Percentiles rank a stretch among this genome's conserved stretches.
phyloP scores from a whole-genome alignment of 1,139 yeast species.

The Debaryomycetaceae sp. region DNA sequence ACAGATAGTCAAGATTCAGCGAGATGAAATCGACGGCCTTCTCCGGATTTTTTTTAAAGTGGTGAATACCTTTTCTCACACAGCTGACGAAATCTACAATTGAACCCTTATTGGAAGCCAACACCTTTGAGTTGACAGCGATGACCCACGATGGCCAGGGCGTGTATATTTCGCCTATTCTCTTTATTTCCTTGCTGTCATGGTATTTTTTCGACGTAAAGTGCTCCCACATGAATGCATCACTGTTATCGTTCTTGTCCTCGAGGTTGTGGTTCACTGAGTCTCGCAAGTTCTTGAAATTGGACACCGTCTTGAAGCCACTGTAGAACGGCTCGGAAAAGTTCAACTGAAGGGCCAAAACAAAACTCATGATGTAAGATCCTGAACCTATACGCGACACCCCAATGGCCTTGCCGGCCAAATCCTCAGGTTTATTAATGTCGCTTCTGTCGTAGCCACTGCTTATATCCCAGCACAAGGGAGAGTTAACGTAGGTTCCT shows the following conservation, averaged over 20 bases:
- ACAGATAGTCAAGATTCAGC: constrained; percentile 67
- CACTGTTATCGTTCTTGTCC: constrained; percentile 46
- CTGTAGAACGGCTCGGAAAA: constrained; percentile 46
- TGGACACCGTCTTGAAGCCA: constrained; percentile 57
- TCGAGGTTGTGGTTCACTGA: constrained; percentile 60
- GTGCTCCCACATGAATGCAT: constrained; percentile 95
- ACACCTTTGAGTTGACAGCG: constrained; percentile 42
- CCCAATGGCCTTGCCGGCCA: constrained; percentile 65
- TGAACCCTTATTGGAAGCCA: constrained; percentile 20
- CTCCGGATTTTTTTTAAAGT: constrained; percentile 57
- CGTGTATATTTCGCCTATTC: constrained; percentile 83
- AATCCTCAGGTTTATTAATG: constrained; percentile 45
- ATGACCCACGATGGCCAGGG: constrained; percentile 98
- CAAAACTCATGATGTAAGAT: constrained; percentile 87
- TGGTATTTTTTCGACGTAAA: constrained; percentile 85
- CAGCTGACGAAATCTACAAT: constrained; percentile 47
- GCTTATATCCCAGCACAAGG: constrained; percentile 86
- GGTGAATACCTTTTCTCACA: constrained; percentile 62
- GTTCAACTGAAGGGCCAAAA: constrained; percentile 60
- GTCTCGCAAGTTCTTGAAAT: constrained; percentile 71
- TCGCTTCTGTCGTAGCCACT: constrained; percentile 65
- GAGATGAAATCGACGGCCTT: constrained; percentile 68
- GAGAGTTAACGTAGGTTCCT: constrained; percentile 83
- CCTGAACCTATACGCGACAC: constrained; percentile 92
- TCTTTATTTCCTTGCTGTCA: constrained; percentile 73